These are phyloP conservation scores for Ascoidea rubescens DNA, from an alignment of 805 yeast species.

Conservation along the genomic window DNA sequence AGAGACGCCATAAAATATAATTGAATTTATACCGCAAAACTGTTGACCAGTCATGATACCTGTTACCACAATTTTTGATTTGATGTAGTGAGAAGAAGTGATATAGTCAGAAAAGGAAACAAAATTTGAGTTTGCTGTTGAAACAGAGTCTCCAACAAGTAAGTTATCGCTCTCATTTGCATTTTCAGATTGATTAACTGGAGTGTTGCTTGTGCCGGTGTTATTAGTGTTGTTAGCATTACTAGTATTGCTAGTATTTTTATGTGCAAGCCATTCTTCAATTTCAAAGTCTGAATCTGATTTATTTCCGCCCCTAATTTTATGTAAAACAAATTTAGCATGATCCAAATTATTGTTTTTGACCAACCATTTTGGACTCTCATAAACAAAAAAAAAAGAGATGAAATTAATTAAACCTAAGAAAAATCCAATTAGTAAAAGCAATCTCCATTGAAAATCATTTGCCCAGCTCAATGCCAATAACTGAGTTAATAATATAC, in stretches of 20 bases:
- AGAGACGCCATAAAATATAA: slow-evolving; percentile 85
- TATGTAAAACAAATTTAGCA: slow-evolving; percentile 24
- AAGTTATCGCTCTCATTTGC: not conserved
- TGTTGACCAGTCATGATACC: slow-evolving; percentile 77
- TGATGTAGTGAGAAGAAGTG: slow-evolving; percentile 32
- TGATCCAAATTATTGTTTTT: slow-evolving; percentile 28
- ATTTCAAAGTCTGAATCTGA: slow-evolving; percentile 12
- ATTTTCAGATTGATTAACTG: no score
- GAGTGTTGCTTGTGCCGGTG: no score
- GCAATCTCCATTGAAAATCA: slow-evolving; percentile 54
- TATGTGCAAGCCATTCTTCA: slow-evolving; percentile 4
- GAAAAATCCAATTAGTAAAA: slow-evolving; percentile 47
- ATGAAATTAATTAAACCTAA: slow-evolving; percentile 37
- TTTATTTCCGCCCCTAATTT: slow-evolving; percentile 20
- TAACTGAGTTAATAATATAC: slow-evolving; percentile 70
- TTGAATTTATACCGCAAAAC: slow-evolving; percentile 84
- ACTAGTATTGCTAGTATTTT: slow-evolving; percentile 16
- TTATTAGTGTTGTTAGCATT: slow-evolving; percentile 5
- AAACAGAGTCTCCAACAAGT: not conserved
- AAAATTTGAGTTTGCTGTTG: not conserved
- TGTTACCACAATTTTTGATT: slow-evolving; percentile 52
- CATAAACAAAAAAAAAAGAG: slow-evolving; percentile 34
- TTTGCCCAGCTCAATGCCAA: slow-evolving; percentile 60
- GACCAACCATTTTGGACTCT: slow-evolving; percentile 77
- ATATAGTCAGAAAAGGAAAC: slow-evolving; percentile 31